Evolutionary conservation across 202 grass and related monocot species (phyloP).

Genomic region (Setaria italica): DNA sequence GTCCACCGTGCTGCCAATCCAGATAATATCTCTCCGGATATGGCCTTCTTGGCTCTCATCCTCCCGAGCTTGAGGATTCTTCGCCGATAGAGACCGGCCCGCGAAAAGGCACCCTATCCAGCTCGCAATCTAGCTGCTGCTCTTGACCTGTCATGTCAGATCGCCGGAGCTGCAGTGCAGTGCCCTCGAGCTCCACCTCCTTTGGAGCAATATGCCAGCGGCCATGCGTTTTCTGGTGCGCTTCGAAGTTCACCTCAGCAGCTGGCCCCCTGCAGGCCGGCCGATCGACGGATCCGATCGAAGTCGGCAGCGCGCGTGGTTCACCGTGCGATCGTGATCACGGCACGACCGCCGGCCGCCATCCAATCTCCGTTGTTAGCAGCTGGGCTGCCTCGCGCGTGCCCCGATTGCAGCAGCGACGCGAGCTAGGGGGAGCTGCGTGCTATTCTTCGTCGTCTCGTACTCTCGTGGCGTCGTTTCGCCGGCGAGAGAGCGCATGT

Average conservation of each 20-base stretch:
- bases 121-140: not conserved
- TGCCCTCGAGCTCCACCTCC: not conserved
- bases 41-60: not conserved
- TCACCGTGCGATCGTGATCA: not conserved
- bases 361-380: not conserved
- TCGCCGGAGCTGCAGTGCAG: not conserved
- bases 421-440: not conserved
- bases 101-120: not conserved
- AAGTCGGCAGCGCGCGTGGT: conserved; percentile 16
- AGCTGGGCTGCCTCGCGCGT: not conserved
- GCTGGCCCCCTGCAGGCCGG: not conserved
- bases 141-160: not conserved
- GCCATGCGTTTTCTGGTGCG: not conserved
- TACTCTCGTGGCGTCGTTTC: not conserved
- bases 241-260: fast-evolving
- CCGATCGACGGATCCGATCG: not conserved
- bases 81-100: conserved; percentile 23
- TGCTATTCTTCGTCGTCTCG: not conserved
- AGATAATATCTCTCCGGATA: conserved; percentile 18
- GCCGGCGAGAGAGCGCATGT: not conserved
- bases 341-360: no score
- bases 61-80: not conserved
- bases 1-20: not conserved
- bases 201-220: not conserved
- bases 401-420: not conserved